phyloP scores from a whole-genome alignment of 331 rosid genomes.

The Rosa hybrid region DNA sequence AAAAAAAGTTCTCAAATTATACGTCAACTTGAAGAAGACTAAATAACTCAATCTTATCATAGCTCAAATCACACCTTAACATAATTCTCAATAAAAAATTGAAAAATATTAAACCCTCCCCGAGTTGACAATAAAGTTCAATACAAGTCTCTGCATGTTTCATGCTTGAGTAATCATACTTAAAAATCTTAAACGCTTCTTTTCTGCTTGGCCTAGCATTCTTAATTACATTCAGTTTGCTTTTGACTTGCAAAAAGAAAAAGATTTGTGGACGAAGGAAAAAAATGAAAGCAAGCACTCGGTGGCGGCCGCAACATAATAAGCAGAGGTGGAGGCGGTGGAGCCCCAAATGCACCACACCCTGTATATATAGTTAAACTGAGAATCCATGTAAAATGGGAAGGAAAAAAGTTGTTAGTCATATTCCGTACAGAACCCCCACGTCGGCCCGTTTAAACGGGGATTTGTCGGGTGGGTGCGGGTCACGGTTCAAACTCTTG shows the following conservation, averaged over 20 bases:
- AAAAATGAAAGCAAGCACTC: background rate
- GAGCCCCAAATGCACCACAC: constrained; percentile 47
- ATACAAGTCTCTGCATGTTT: background rate
- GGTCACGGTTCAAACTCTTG: constrained; percentile 26
- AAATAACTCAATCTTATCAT: no score
- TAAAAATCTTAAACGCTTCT: background rate
- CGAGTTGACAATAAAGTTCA: background rate
- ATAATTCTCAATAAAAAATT: background rate
- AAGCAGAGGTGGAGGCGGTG: constrained; percentile 35
- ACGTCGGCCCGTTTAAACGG: constrained; percentile 45
- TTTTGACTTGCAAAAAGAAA: constrained; percentile 16
- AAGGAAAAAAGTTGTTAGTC: constrained; percentile 22
- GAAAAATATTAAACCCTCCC: background rate
- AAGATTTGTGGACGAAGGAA: background rate
- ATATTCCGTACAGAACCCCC: constrained; percentile 30
- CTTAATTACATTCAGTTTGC: constrained; percentile 14
- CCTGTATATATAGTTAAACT: background rate
- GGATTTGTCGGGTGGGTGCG: constrained; percentile 48
- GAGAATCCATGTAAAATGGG: constrained; percentile 22
- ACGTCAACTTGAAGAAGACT: no score
- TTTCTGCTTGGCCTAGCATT: constrained; percentile 15
- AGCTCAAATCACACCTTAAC: background rate
- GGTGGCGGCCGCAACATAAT: constrained; percentile 23
- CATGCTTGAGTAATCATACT: constrained; percentile 7
- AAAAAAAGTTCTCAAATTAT: background rate